Base-by-base conservation (phyloP, 2,329 filamentous ascomycete genomes). In the Exophiala spinifera region DNA sequence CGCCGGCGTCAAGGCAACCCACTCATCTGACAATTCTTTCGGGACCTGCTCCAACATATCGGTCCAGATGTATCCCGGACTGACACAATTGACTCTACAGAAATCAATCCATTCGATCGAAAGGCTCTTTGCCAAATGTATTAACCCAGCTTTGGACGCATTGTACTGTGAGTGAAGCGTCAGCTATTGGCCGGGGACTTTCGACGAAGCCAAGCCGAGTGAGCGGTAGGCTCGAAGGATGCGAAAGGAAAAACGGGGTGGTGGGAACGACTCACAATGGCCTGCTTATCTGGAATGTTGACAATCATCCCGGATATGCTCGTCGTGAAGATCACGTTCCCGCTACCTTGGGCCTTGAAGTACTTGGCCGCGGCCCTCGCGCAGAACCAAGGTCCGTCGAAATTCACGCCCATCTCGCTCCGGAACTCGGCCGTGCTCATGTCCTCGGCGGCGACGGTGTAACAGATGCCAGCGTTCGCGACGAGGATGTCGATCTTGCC, bases 401-500 rank as follows among this genome's bases (percentile, higher is more conserved):
- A 71, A 49, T 82, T 82, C 1, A 82, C 79, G 4, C 76, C 74
- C 69, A 81, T 77, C 55, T 79, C 76, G 53, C 72, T 72, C 33
- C 66, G 67, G 60, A 80, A 82, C 59, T 82, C 77, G 1, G 78
- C 73, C 0, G 81, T 62, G 0, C 73, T 76, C 59, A 77, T 75
- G 46, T 84, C 80, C 1, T 82, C 66, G 14, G 83, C 76, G 0
- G 78, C 75, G 61, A 83, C 81, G 0, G 76, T 79, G 31, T 78
- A 80, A 3, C 75, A 75, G 68, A 78, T 79, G 15, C 77, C 73
- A 0, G 75, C 73, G 61, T 76, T 77, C 10, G 71, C 76, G 31
- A 78, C 68, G 33, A 78, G 65, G 50, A 78, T 71, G 49, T 76
- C 71, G 6, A 78, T 66, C 28, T 67, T 67, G 42, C 20, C 74